These are phyloP conservation scores for Arthrobotrys entomopaga DNA, from an alignment of 2,329 filamentous ascomycete species.

Conservation along the genomic window DNA sequence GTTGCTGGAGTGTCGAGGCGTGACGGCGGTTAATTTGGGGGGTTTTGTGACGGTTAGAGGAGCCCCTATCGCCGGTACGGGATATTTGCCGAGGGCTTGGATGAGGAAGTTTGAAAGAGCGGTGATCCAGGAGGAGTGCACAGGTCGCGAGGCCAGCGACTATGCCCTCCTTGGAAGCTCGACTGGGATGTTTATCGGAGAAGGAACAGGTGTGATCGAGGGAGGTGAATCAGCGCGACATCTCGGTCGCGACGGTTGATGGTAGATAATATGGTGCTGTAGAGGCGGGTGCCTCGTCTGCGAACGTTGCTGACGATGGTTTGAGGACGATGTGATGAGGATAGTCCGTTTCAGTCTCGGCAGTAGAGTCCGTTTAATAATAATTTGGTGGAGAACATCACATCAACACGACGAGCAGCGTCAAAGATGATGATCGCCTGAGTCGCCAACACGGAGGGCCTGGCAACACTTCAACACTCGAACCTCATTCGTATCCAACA, in stretches of 20 bases:
- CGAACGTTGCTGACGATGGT: neutral
- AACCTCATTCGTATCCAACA: neutral
- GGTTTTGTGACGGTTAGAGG: constrained; percentile 2
- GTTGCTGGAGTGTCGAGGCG: constrained; percentile 19
- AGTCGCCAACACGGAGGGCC: constrained; percentile 36
- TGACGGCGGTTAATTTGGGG: constrained; percentile 30
- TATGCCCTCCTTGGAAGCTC: neutral
- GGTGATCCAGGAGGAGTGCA: neutral
- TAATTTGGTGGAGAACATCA: constrained; percentile 3
- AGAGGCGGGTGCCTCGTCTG: neutral
- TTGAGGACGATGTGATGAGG: constrained; percentile 20
- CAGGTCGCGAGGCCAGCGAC: neutral
- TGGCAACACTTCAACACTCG: constrained; percentile 46
- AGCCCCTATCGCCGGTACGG: constrained; percentile 34
- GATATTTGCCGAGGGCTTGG: constrained; percentile 42
- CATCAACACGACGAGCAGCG: constrained; percentile 27
- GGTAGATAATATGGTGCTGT: neutral
- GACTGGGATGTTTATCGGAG: neutral
- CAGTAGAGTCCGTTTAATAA: too few species aligned
- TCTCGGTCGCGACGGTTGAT: neutral
- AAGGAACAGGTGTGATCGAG: neutral
- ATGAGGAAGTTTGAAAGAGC: constrained; percentile 41
- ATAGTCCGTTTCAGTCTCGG: too few species aligned
- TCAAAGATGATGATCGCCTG: constrained; percentile 25
- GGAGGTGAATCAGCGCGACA: neutral